Conservation (phyloP, 495 filamentous ascomycete genomes). For the Penicillium goetzii region DNA sequence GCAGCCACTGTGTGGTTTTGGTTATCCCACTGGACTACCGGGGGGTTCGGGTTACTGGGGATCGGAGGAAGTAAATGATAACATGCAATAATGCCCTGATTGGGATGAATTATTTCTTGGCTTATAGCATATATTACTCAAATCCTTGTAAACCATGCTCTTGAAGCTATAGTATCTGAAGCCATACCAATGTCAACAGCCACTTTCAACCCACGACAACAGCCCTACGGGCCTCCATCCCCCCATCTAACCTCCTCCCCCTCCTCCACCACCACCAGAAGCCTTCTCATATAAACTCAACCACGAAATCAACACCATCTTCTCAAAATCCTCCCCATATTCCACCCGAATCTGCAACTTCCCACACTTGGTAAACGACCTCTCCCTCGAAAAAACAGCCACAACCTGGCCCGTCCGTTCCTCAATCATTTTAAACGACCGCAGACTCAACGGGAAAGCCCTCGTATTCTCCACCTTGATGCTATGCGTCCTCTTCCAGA, state of each 20-base stretch:
- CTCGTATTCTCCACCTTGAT: constrained; percentile 19
- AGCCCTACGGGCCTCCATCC: neutral
- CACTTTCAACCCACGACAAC: neutral
- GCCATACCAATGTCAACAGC: too few species aligned
- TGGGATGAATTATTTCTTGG: too few species aligned
- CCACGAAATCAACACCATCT: constrained; percentile 30
- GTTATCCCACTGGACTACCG: neutral
- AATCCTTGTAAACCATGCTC: too few species aligned
- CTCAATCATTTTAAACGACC: constrained; percentile 33
- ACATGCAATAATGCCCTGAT: too few species aligned
- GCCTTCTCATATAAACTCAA: constrained; percentile 24
- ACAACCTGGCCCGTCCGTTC: constrained; percentile 21
- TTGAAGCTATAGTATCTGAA: too few species aligned
- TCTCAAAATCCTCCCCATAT: constrained; percentile 31
- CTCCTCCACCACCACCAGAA: constrained; percentile 17
- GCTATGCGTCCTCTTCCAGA: constrained; percentile 32
- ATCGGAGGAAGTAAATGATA: too few species aligned
- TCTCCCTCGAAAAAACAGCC: constrained; percentile 26
- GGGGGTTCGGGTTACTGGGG: neutral
- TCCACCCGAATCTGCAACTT: constrained; percentile 30
- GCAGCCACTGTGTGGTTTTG: neutral
- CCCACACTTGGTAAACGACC: constrained; percentile 21
- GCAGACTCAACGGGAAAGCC: constrained; percentile 15
- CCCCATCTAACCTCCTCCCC: constrained; percentile 14
- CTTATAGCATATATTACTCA: too few species aligned